Base-by-base conservation (phyloP, 192 early-diverging fungal genomes). In the Linnemannia zychae region DNA sequence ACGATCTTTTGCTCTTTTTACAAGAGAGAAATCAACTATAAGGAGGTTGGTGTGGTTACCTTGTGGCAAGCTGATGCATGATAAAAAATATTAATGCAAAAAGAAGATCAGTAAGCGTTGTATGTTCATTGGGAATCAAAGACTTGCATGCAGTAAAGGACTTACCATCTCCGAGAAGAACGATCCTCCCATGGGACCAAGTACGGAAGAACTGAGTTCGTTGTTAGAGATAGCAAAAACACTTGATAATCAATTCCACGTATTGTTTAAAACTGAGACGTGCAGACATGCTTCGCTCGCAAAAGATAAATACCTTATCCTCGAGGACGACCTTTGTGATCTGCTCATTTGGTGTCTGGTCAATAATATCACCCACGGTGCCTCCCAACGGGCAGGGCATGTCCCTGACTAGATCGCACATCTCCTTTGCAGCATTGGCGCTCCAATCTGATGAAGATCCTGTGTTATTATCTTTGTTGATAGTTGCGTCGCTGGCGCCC, bases 141-240 rank as follows among this genome's bases (percentile, higher is more conserved):
- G n/a, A 4, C 24, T 6, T 33, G 28, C 7, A 24, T 5, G 31
- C 57, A 28, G 15, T 28, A 31, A 31, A 13, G 28, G 13, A 47
- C 48, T 67, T 77, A 71, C 76, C 76, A 63, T 77, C 76, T 31
- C 76, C 76, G 18, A 77, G 67, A 2, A 77, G 46, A 3, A 77
- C 76, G 5, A 48, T 70, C 22, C 76, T 36, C 20, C 76, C 76
- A 12, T 40, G 48, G 48, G 15, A 57, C 76, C 76, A 77, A 12
- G 36, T 77, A 0, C 18, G 69, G 15, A 71, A 77, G 33, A 71
- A 60, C 66, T n/a, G n/a, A n/a, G n/a, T n/a, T n/a, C n/a, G n/a
- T n/a, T n/a, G n/a, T n/a, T 75, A 74, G 47, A n/a, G 68, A 24
- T 22, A 40, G 31, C 17, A 15, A 40, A 60, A n/a, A n/a, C n/a